Percentiles rank a stretch among this genome's conserved stretches.
Conservation (phyloP, 139 green algal genomes). For the Chlamydomonas eustigma region DNA sequence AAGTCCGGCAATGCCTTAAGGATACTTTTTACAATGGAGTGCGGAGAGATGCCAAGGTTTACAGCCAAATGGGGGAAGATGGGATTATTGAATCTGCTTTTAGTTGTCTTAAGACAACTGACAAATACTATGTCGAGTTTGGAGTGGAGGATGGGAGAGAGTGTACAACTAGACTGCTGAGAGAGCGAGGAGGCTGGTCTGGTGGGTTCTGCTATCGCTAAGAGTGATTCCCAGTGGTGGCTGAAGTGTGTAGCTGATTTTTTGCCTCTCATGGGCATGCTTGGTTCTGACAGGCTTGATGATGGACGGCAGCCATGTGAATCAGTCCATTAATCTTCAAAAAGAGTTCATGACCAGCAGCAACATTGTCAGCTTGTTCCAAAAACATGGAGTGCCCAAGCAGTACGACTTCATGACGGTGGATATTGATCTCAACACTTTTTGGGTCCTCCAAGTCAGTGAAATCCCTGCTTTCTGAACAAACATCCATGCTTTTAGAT, state of each 20-base stretch:
- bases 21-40: neutral
- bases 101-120: neutral
- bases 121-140: neutral
- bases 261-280: no score
- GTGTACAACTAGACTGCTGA: neutral
- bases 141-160: neutral
- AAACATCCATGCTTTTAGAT: neutral
- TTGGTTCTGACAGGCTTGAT: neutral
- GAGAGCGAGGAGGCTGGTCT: neutral
- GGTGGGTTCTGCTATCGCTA: neutral
- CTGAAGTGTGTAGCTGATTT: no score
- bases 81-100: neutral
- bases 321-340: neutral
- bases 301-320: neutral
- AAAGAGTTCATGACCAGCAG: neutral
- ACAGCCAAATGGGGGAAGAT: neutral
- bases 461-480: neutral
- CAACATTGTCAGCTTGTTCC: slow-evolving; percentile 5
- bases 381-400: neutral
- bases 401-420: neutral
- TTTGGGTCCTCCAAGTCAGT: neutral
- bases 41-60: neutral
- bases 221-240: no score
- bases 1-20: no score
- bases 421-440: slow-evolving; percentile 2